Percentiles rank a stretch among this genome's conserved stretches.
phyloP scores from a whole-genome alignment of 2,329 filamentous ascomycete species.

The Tolypocladium ophioglossoides region DNA sequence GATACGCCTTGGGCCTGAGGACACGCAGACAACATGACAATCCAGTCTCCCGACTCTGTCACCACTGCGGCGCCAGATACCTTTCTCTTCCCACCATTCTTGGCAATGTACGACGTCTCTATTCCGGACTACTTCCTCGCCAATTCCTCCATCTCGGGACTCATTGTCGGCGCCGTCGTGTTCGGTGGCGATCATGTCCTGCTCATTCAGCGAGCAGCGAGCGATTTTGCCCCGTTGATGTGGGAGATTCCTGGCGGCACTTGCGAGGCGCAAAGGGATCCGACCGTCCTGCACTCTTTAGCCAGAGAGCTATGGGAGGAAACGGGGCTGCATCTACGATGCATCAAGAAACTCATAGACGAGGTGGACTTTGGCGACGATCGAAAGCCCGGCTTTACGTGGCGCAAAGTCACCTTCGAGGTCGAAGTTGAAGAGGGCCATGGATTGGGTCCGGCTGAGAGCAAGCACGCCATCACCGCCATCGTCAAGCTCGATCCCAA shows the following conservation, averaged over 20 bases:
- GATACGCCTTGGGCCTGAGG: background rate
- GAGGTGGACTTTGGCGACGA: conserved; percentile 1
- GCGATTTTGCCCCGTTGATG: conserved; percentile 2
- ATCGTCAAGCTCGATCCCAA: conserved; percentile 3
- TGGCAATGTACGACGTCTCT: background rate
- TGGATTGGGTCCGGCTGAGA: background rate
- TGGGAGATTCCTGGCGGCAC: conserved; percentile 4
- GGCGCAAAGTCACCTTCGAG: conserved; percentile 5
- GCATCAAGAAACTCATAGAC: conserved; percentile 1
- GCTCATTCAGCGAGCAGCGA: conserved; percentile 2
- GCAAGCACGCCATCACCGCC: background rate
- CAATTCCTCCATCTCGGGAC: background rate
- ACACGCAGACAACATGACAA: background rate
- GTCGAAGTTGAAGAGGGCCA: conserved; percentile 3
- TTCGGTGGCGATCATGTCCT: background rate
- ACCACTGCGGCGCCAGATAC: background rate
- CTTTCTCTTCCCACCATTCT: background rate
- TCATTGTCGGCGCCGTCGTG: conserved; percentile 3
- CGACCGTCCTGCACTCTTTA: background rate
- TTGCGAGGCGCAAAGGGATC: conserved; percentile 1
- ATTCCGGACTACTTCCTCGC: background rate
- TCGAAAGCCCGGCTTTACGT: background rate
- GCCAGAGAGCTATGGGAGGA: conserved; percentile 4
- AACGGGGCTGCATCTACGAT: conserved; percentile 1
- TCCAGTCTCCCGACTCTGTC: background rate